Base-by-base conservation (phyloP, 768 basidiomycete genomes). In the Naganishia vishniacii region DNA sequence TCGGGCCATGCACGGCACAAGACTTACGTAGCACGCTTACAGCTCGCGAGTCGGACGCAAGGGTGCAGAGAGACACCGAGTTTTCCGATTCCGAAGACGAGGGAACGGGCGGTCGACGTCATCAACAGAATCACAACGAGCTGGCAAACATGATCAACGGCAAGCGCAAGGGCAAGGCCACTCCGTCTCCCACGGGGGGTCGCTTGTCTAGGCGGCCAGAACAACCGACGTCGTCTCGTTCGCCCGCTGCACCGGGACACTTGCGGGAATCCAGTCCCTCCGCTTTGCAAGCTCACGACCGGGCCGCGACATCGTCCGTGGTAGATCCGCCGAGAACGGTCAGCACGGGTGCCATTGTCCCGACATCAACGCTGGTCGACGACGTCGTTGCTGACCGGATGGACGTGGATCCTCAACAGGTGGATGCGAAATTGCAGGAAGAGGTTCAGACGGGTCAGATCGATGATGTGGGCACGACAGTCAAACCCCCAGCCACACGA, bases 61-160 rank as follows among this genome's bases (percentile, higher is more conserved):
- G 86, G 25, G 82, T 88, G 66, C 91, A 92, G 74, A 84, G 83
- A 4, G 91, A 94, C 42, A 88, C 87, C 23, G 90, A 93, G 72
- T 82, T 95, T 13, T 95, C 91, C 7, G 95, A 99, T 76, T 98
- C 95, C 1, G 95, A 99, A 68, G 95, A 99, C 74, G 95, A 99
- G 78, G 93, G 91, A 18, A 88, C 88, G 70, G 92, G 89, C 47
- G 89, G 86, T 1, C 83, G 92, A 37, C 71, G 64, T 65, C 76
- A 78, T 67, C 72, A 76, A 18, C 75, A 73, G 58, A 69, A 64
- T 37, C 73, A 77, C 63, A 59, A 59, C 18, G 58, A 59, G 37
- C 32, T 53, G 47, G 26, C 44, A 18, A 59, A 61, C 13, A 29
- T 45, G 47, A 41, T 49, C 15, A 61, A 47, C 37, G 59, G 59